Conservation (phyloP, 495 filamentous ascomycete species). For the Apodospora peruviana region DNA sequence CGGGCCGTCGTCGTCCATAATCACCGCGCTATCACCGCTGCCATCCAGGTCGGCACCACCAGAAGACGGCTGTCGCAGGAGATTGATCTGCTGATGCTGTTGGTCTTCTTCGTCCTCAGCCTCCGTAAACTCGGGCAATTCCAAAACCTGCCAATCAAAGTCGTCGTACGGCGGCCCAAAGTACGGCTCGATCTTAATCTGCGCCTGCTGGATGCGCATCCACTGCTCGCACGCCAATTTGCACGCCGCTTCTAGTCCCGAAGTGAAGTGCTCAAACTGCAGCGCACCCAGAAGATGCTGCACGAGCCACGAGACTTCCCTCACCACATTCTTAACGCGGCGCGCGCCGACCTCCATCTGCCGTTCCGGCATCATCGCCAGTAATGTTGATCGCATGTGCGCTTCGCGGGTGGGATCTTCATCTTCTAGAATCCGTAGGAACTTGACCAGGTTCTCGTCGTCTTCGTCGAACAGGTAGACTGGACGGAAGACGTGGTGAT, state of each 20-base stretch:
- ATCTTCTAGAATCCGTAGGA: conserved; percentile 28
- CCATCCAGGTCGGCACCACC: not conserved
- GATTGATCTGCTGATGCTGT: not conserved
- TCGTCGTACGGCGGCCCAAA: conserved; percentile 35
- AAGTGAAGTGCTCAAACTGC: conserved; percentile 28
- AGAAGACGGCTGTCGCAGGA: no score
- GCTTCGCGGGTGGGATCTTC: conserved; percentile 28
- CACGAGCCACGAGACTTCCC: conserved; percentile 33
- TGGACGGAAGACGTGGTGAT: conserved; percentile 31
- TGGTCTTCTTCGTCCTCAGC: conserved; percentile 7
- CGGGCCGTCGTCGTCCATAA: conserved; percentile 8
- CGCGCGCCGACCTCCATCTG: conserved; percentile 23
- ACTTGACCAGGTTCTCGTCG: conserved; percentile 24
- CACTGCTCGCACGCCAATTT: conserved; percentile 28
- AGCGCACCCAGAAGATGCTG: conserved; percentile 28
- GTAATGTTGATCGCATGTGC: conserved; percentile 24
- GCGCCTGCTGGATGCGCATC: conserved; percentile 29
- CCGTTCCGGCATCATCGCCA: conserved; percentile 25
- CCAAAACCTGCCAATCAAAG: conserved; percentile 34
- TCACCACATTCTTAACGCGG: conserved; percentile 29
- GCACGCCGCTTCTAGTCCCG: conserved; percentile 28
- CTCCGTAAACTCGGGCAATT: conserved; percentile 28
- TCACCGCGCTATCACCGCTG: conserved; percentile 3
- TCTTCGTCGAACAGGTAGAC: conserved; percentile 31
- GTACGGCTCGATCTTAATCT: conserved; percentile 34